Conservation (phyloP, 1,284 basidiomycete species). For the Malassezia restricta region DNA sequence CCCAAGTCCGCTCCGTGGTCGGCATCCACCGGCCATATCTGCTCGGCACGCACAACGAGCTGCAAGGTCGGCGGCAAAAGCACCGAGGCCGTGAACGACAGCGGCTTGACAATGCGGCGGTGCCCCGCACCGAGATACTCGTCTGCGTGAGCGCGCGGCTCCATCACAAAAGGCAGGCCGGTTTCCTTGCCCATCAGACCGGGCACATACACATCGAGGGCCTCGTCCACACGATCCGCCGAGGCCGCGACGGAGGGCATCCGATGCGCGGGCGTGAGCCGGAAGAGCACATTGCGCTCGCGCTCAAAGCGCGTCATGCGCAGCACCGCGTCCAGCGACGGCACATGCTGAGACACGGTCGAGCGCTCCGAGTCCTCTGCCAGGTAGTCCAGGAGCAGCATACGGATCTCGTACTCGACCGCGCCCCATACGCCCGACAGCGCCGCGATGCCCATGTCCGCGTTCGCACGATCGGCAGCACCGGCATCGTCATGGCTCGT, state of each 20-base stretch:
- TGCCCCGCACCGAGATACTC: constrained; percentile 55
- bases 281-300: constrained; percentile 56
- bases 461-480: constrained; percentile 7
- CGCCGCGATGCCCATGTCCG: constrained; percentile 17
- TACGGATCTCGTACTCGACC: constrained; percentile 69
- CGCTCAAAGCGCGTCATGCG: constrained; percentile 26
- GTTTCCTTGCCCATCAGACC: constrained; percentile 58
- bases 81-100: constrained; percentile 86
- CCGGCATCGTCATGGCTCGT: constrained; percentile 25
- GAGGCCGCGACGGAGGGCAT: constrained; percentile 55
- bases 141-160: constrained; percentile 1
- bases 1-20: constrained; percentile 53
- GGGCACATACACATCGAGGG: constrained; percentile 80
- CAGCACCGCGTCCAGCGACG: constrained; percentile 85
- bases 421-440: constrained; percentile 82
- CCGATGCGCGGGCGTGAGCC: constrained; percentile 59
- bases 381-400: constrained; percentile 78
- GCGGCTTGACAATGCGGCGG: constrained; percentile 71
- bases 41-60: constrained; percentile 59
- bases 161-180: not conserved
- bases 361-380: constrained; percentile 72
- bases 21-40: constrained; percentile 35
- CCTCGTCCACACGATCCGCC: constrained; percentile 72
- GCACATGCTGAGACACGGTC: constrained; percentile 58
- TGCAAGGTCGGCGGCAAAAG: constrained; percentile 83